These are phyloP conservation scores for Chlamydomonas schloesseri DNA, from an alignment of 139 green algal species.

Conservation along the genomic window DNA sequence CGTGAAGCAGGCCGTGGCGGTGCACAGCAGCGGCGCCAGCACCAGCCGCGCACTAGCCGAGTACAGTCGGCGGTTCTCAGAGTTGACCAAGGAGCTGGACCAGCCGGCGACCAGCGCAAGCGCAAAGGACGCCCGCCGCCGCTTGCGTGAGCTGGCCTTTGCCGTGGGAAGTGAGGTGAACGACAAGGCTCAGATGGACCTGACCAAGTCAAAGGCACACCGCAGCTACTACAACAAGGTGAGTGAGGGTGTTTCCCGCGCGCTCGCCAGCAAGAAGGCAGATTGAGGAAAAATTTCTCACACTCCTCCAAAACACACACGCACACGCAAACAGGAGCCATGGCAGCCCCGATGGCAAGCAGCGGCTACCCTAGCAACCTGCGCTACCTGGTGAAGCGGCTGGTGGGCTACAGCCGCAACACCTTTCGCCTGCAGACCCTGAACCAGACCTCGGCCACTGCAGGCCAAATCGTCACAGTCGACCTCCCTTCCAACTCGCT, in stretches of 20 bases:
- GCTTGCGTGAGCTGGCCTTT: too few relatives aligned
- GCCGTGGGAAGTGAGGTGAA: neutral
- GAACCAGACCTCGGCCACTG: neutral
- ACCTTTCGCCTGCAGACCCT: neutral
- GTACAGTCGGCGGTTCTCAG: too few relatives aligned
- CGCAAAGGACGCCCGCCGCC: too few relatives aligned
- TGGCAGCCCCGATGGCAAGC: too few relatives aligned
- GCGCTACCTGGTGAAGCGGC: conserved; percentile 1
- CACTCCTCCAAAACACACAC: neutral
- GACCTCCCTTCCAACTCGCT: conserved; percentile 4
- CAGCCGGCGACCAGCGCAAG: too few relatives aligned
- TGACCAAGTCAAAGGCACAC: neutral
- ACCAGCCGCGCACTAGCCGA: too few relatives aligned
- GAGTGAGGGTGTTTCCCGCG: neutral
- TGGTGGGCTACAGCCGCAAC: neutral
- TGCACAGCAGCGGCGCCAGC: too few relatives aligned
- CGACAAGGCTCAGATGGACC: neutral
- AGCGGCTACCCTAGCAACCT: neutral
- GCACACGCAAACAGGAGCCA: neutral
- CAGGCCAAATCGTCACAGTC: neutral
- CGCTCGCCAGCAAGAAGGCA: neutral
- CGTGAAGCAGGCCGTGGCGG: too few relatives aligned
- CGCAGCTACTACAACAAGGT: neutral
- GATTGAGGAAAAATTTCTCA: neutral
- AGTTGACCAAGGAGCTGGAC: too few relatives aligned